Evolutionary conservation across 116 monocot genomes (phyloP).

Genomic region (Posidonia oceanica): DNA sequence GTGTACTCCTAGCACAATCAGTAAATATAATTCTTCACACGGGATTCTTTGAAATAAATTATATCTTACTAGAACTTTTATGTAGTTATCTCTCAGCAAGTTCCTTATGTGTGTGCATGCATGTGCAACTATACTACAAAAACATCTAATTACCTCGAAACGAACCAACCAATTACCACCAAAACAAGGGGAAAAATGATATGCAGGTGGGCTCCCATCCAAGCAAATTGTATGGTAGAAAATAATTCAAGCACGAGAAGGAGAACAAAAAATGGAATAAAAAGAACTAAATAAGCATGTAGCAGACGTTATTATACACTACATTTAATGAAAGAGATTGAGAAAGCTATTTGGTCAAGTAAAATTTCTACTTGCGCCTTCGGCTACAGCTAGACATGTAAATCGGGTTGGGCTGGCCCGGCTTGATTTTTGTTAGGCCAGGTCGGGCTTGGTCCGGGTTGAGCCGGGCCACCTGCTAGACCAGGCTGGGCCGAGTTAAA

Average conservation of each 20-base stretch:
- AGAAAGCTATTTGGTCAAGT: background rate
- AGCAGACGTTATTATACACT: too few relatives aligned
- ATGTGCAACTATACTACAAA: background rate
- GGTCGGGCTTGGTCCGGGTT: too few relatives aligned
- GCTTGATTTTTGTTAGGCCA: too few relatives aligned
- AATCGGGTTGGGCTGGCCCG: too few relatives aligned
- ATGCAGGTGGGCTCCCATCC: constrained; percentile 87
- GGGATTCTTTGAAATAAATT: too few relatives aligned
- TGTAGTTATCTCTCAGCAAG: background rate
- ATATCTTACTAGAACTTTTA: too few relatives aligned
- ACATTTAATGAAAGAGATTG: too few relatives aligned
- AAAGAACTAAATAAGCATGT: background rate
- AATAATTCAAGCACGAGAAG: background rate
- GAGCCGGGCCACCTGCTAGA: too few relatives aligned
- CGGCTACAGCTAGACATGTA: too few relatives aligned
- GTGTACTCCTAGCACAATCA: too few relatives aligned
- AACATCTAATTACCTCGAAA: constrained; percentile 42
- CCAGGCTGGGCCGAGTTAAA: too few relatives aligned
- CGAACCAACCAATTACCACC: constrained; percentile 77
- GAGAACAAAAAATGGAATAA: background rate
- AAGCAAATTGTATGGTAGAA: constrained; percentile 51
- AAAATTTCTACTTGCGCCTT: constrained; percentile 55
- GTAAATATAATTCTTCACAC: too few relatives aligned
- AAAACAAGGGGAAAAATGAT: constrained; percentile 79
- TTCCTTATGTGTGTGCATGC: background rate